Conservation (phyloP, 2,329 filamentous ascomycete species). For the Sporothrix brunneoviolacea region DNA sequence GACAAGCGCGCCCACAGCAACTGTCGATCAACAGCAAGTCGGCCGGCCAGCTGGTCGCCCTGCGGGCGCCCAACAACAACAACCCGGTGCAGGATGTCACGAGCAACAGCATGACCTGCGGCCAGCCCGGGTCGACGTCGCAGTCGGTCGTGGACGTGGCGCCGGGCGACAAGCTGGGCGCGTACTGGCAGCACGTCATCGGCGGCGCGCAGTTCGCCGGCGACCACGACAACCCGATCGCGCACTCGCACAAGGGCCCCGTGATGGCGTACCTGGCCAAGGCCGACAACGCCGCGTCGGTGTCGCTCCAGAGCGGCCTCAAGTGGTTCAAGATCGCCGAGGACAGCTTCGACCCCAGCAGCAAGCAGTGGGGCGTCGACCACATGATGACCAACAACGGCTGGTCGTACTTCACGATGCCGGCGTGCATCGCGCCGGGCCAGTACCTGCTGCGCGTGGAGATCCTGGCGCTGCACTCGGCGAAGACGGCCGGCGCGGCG, state of each 20-base stretch:
- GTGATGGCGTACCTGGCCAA: constrained; percentile 47
- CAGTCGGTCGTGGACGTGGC: constrained; percentile 40
- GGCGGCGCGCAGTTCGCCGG: constrained; percentile 44
- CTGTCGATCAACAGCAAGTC: constrained; percentile 42
- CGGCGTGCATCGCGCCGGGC: constrained; percentile 44
- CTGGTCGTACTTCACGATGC: constrained; percentile 43
- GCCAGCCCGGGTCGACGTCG: constrained; percentile 36
- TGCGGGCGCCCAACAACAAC: constrained; percentile 45
- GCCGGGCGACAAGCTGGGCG: constrained; percentile 44
- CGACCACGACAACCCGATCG: constrained; percentile 48
- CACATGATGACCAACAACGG: constrained; percentile 36
- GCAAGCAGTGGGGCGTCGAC: constrained; percentile 43
- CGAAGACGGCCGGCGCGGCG: constrained; percentile 30
- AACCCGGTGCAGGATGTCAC: constrained; percentile 45
- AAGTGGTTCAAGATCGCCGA: constrained; percentile 52
- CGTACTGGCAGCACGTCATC: constrained; percentile 48
- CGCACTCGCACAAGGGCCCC: constrained; percentile 47
- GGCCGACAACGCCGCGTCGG: constrained; percentile 43
- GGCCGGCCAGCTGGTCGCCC: constrained; percentile 36
- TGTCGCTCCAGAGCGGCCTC: constrained; percentile 33
- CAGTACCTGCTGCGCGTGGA: constrained; percentile 51
- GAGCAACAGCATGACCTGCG: constrained; percentile 44
- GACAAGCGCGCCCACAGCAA: constrained; percentile 25
- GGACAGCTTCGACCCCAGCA: constrained; percentile 37
- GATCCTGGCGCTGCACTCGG: constrained; percentile 46